Evolutionary conservation across 345 rosid genomes (phyloP), one percentile per base, ranked within the genome.

Genomic region (Murraya koenigii): DNA sequence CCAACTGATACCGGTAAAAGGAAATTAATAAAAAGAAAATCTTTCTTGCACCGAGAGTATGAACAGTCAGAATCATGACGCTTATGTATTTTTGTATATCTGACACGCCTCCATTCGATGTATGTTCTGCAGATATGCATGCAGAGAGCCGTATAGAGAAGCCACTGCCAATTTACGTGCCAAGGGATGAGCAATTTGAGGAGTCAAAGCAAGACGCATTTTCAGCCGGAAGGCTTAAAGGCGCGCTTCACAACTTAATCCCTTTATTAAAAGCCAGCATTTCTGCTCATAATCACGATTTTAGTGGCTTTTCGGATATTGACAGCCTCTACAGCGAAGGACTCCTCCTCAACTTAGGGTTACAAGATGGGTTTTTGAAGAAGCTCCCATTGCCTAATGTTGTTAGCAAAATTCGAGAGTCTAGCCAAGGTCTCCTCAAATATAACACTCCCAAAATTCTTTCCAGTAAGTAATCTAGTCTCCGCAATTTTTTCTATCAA

Each of bases 121-220:
- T 62, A 13, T 39, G 73, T 23, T 44, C 17, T 8, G 4, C 85
- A 92, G 97, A 94, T 83, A 55, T 87, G 9, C 73, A 60, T 66
- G 97, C 94, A 2, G 99, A 97, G 85, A 87, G 94, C 75, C 86
- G 98, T 3, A 91, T 93, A 1, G 99, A 97, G 92, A 97, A 94
- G 87, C 99, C 99, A 41, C 36, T 62, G 77, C 99, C 99, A 7
- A 79, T 89, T 36, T 97, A 97, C 26, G 99, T 97, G 71, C 99
- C 99, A 1, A 87, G 98, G 67, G 99, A 97, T 58, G 99, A 97
- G 78, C 97, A 85, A 69, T 97, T 97, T 65, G 99, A 94, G 86
- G 97, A 97, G 87, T 80, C 91, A 1, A 97, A 97, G 77, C 77
- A 73, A 66, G 78, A 86, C 41, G 67, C 97, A 0, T 91, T 97